Percentiles rank a stretch among this genome's conserved stretches.
Evolutionary conservation across 2,329 filamentous ascomycete species (phyloP).

Genomic region (Phaeosphaeria sp.): DNA sequence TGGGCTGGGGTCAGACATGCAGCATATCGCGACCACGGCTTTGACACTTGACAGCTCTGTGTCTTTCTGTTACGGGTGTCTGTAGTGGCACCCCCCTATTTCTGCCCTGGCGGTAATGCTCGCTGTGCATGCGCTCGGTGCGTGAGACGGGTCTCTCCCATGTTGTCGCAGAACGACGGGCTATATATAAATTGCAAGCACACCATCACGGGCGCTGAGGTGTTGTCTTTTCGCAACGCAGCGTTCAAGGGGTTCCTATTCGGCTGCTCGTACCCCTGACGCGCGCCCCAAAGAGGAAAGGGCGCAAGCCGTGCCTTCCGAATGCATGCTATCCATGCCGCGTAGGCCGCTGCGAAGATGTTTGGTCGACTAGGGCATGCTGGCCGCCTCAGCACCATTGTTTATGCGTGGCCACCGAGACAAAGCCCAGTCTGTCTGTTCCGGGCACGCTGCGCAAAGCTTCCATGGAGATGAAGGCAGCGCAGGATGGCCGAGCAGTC

Average conservation of each 20-base stretch:
- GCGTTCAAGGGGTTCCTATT: constrained; percentile 3
- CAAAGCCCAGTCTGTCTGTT: background rate
- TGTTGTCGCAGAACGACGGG: background rate
- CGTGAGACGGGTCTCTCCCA: constrained; percentile 13
- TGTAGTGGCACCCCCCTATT: constrained; percentile 11
- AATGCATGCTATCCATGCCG: constrained; percentile 21
- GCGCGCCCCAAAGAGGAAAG: constrained; percentile 1
- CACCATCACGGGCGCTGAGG: constrained; percentile 3
- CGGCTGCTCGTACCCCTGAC: constrained; percentile 17
- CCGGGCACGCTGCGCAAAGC: background rate
- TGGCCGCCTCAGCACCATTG: background rate
- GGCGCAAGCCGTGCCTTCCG: constrained; percentile 24
- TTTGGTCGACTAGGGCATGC: background rate
- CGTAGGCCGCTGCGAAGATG: background rate
- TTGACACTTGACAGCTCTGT: constrained; percentile 14
- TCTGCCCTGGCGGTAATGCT: constrained; percentile 4
- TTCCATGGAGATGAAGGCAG: background rate
- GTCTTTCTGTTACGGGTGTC: background rate
- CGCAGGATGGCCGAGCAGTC: background rate
- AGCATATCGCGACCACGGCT: constrained; percentile 7
- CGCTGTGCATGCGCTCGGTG: constrained; percentile 7
- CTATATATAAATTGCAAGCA: constrained; percentile 25
- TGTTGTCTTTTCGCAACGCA: background rate
- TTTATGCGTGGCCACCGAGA: background rate
- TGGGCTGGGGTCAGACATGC: constrained; percentile 5